phyloP scores from a whole-genome alignment of 176 grass and related monocot genomes.

The Miscanthus lutarioriparius region DNA sequence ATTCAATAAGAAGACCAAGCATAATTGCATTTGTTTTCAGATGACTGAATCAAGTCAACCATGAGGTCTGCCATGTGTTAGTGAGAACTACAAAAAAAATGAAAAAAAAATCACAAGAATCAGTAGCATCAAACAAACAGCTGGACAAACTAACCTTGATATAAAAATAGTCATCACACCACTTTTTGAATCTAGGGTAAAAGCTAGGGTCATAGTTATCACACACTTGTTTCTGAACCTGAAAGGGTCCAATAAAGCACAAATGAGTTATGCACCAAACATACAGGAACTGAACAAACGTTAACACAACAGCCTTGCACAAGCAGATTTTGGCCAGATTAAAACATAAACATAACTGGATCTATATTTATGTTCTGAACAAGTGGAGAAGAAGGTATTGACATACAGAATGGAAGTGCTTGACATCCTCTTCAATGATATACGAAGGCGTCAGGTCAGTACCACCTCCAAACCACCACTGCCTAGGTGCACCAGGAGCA shows the following conservation, averaged over 20 bases:
- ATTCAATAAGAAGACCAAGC: too few relatives aligned
- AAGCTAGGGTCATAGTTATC: constrained; percentile 86
- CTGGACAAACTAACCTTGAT: constrained; percentile 66
- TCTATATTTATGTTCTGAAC: background rate
- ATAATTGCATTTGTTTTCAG: too few relatives aligned
- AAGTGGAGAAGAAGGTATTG: background rate
- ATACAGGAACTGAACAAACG: background rate
- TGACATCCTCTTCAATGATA: constrained; percentile 95
- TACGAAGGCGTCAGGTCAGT: constrained; percentile 96
- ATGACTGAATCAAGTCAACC: background rate
- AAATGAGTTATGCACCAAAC: background rate
- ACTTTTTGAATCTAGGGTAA: constrained; percentile 96
- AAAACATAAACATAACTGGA: background rate
- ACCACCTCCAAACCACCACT: constrained; percentile 99
- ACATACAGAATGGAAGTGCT: constrained; percentile 84
- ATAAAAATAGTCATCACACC: constrained; percentile 98
- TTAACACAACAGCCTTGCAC: background rate
- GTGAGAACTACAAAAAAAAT: background rate
- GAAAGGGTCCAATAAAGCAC: constrained; percentile 1
- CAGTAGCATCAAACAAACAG: background rate
- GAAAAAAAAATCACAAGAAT: background rate
- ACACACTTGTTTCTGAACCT: constrained; percentile 84
- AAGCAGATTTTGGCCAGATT: background rate
- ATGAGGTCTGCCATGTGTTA: background rate
- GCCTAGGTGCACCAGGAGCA: constrained; percentile 78